Base-by-base conservation (phyloP, 441 rosid genomes). In the Hura crepitans region DNA sequence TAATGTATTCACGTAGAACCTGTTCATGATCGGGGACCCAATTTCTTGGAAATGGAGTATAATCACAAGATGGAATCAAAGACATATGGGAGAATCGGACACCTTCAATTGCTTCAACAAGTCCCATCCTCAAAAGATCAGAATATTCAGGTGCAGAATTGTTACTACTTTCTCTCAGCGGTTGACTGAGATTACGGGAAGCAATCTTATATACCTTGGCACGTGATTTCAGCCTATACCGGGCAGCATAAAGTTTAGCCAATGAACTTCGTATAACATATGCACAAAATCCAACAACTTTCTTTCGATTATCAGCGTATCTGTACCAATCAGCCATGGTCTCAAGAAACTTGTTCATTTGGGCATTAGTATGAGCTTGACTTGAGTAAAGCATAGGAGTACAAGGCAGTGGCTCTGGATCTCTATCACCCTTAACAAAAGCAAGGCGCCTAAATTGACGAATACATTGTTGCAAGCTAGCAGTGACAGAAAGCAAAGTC, bases 311-410 rank as follows among this genome's bases (percentile, higher is more conserved):
- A 76, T 95, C 99, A 37, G 99, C 97, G 72, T 86, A 95, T 74
- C 83, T 84, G 68, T 95, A 95, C 97, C 99, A 95, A 77, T 95
- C 97, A 75, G 99, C 99, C 91, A 92, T 85, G 68, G 97, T 87
- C 82, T 95, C 99, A 61, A 95, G 97, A 80, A 92, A 89, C 84
- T 92, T 95, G 77, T 95, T 95, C 99, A 95, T 92, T 80, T 92
- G 99, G n/a, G 97, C 82, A 79, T 92, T 95, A 58, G 89, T 85
- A 84, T 92, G 99, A 79, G 99, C 94, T 82, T 95, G 99, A 83
- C 97, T 85, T 8, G 97, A 95, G 82, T 89, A 95, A 37, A 95
- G 91, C 99, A 95, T 92, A 2, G 99, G 97, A 74, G 74, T 89
- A 77, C 99, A 95, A 59, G 97, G 97, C 75, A 95, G 79, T 60